These are phyloP conservation scores for Bolboschoenus planiculmis DNA, from an alignment of 176 grass and related monocot genomes.

Conservation along the genomic window DNA sequence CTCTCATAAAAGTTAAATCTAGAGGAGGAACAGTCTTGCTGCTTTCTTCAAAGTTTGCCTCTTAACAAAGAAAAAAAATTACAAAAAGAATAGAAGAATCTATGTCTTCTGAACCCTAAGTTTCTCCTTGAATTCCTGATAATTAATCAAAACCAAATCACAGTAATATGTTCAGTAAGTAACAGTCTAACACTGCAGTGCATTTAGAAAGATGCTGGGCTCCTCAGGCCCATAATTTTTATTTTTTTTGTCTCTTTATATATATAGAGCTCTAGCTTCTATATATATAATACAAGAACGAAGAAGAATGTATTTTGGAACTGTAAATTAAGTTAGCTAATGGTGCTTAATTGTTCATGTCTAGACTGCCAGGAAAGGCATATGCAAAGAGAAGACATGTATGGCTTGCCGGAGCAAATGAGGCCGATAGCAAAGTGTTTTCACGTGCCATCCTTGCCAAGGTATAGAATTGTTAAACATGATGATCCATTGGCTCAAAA, in stretches of 20 bases:
- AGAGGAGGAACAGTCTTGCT: too few relatives aligned
- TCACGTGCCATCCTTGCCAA: slow-evolving; percentile 87
- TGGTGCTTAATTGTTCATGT: not conserved
- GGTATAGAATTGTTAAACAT: too few relatives aligned
- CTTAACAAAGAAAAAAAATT: too few relatives aligned
- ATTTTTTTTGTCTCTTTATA: not conserved
- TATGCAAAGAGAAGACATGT: slow-evolving; percentile 45
- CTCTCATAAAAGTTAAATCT: not conserved
- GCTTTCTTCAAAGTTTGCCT: too few relatives aligned
- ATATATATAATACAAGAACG: not conserved
- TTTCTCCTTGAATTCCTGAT: not conserved
- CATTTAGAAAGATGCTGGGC: not conserved
- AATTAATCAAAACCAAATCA: not conserved
- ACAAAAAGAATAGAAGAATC: too few relatives aligned
- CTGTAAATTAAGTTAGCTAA: not conserved
- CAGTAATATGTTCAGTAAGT: not conserved
- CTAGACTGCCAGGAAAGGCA: slow-evolving; percentile 72
- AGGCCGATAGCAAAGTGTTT: slow-evolving; percentile 76
- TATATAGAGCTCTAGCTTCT: too few relatives aligned
- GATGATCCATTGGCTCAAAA: too few relatives aligned
- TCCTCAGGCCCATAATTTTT: not conserved
- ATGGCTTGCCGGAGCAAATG: slow-evolving; percentile 74
- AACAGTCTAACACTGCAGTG: not conserved
- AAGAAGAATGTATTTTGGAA: not conserved
- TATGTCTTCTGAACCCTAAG: not conserved